Conservation (phyloP, 768 basidiomycete genomes). For the Jaapia argillacea region DNA sequence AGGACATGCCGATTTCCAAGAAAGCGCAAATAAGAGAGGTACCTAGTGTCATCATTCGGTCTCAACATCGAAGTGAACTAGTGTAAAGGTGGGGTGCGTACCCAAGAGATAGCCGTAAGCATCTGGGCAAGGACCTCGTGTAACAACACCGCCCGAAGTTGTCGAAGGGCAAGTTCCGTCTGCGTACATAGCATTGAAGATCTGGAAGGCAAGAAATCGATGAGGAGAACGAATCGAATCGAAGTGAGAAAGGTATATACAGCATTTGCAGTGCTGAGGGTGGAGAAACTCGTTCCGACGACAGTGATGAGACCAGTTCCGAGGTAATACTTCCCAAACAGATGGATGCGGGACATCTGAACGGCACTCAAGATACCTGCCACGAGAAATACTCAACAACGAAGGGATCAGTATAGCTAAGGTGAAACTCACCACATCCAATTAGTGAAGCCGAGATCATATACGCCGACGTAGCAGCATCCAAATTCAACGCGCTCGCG, state of each 20-base stretch:
- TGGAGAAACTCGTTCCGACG: slow-evolving; percentile 75
- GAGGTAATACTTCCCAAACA: slow-evolving; percentile 56
- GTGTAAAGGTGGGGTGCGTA: slow-evolving; percentile 20
- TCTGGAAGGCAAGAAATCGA: slow-evolving; percentile 24
- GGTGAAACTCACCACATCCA: slow-evolving; percentile 53
- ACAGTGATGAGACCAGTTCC: slow-evolving; percentile 79
- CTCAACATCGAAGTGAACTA: slow-evolving; percentile 1
- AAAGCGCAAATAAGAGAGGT: slow-evolving; percentile 72
- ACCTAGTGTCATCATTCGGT: slow-evolving; percentile 34
- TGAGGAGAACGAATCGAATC: no score
- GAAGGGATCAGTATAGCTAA: not conserved
- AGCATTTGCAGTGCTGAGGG: slow-evolving; percentile 62
- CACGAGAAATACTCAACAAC: no score
- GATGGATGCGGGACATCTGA: slow-evolving; percentile 63
- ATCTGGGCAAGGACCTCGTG: slow-evolving; percentile 58
- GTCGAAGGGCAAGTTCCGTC: slow-evolving; percentile 68
- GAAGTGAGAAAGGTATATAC: slow-evolving; percentile 31
- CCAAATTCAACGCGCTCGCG: slow-evolving; percentile 50
- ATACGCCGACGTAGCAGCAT: slow-evolving; percentile 51
- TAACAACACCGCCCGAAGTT: slow-evolving; percentile 41
- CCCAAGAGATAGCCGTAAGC: slow-evolving; percentile 75
- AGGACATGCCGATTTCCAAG: slow-evolving; percentile 71
- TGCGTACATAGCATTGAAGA: slow-evolving; percentile 68
- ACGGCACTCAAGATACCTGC: slow-evolving; percentile 65
- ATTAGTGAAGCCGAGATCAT: slow-evolving; percentile 79